Percentiles rank a stretch among this genome's conserved stretches.
Conservation (phyloP, 2,329 filamentous ascomycete species). For the Parastagonospora avenae region DNA sequence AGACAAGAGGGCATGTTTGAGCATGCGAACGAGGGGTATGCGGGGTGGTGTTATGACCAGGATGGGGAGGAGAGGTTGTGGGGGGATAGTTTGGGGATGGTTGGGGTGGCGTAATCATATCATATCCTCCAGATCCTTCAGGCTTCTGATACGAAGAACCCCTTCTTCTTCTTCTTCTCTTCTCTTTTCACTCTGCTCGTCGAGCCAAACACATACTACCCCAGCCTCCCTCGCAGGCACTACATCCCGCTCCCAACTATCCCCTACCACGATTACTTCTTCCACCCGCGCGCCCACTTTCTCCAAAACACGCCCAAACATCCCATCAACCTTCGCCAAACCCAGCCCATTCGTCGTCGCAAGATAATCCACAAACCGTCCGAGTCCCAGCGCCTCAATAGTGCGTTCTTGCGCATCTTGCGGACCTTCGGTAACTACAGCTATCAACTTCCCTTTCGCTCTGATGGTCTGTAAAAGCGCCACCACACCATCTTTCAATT, state of each 20-base stretch:
- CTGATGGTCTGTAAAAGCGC: constrained; percentile 45
- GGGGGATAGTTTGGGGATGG: constrained; percentile 26
- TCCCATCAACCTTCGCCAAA: constrained; percentile 39
- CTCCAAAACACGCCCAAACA: not conserved
- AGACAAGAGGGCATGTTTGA: constrained; percentile 10
- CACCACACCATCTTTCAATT: constrained; percentile 47
- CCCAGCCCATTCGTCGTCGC: constrained; percentile 43
- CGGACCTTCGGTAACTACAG: constrained; percentile 55
- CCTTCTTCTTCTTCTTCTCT: too few relatives aligned
- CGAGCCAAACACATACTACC: too few relatives aligned
- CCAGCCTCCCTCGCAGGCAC: constrained; percentile 3
- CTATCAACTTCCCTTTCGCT: constrained; percentile 46
- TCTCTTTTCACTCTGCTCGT: too few relatives aligned
- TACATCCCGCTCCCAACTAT: constrained; percentile 18
- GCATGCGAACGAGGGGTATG: constrained; percentile 19
- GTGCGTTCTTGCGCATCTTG: constrained; percentile 56
- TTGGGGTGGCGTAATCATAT: not conserved
- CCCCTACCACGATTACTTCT: constrained; percentile 19
- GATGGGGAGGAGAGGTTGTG: constrained; percentile 39
- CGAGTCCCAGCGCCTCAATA: constrained; percentile 40
- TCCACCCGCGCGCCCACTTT: not conserved
- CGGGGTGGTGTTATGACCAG: constrained; percentile 29
- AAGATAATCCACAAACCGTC: constrained; percentile 34
- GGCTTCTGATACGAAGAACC: too few relatives aligned
- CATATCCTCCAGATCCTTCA: too few relatives aligned